Conservation (phyloP, 805 yeast genomes). For the Saturnispora hagleri region DNA sequence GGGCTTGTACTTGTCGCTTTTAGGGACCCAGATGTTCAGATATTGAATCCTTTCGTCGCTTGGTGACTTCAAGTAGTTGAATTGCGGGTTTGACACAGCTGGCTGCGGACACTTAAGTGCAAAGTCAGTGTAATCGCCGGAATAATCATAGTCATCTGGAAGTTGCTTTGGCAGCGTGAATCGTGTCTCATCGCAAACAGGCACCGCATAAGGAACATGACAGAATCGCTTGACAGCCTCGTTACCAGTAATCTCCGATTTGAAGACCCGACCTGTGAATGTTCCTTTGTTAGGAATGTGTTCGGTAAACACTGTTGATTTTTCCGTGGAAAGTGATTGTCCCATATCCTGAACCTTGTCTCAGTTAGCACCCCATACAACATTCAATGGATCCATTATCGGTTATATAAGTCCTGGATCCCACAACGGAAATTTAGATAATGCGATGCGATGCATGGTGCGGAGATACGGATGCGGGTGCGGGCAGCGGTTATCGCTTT, state of each 20-base stretch:
- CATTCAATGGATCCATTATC: background rate
- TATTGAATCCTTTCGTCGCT: constrained; percentile 28
- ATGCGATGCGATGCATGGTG: background rate
- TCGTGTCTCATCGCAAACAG: constrained; percentile 26
- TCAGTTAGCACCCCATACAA: background rate
- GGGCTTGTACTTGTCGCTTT: constrained; percentile 25
- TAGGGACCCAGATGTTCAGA: constrained; percentile 33
- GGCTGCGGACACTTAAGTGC: constrained; percentile 34
- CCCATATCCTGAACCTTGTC: constrained; percentile 13
- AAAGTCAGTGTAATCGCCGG: constrained; percentile 30
- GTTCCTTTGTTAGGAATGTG: constrained; percentile 21
- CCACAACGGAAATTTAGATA: background rate
- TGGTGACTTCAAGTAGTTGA: constrained; percentile 20
- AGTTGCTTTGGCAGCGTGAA: constrained; percentile 25
- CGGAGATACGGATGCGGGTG: background rate
- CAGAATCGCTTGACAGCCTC: constrained; percentile 22
- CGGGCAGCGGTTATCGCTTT: background rate
- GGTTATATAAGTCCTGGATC: background rate
- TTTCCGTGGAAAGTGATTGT: constrained; percentile 18
- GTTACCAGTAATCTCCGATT: constrained; percentile 13
- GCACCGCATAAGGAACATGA: constrained; percentile 29
- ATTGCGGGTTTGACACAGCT: constrained; percentile 21
- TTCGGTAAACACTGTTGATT: constrained; percentile 14
- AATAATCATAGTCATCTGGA: constrained; percentile 29
- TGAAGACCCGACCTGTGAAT: constrained; percentile 22